phyloP scores from a whole-genome alignment of 2,329 filamentous ascomycete genomes.

The Tympanopsis confertula region DNA sequence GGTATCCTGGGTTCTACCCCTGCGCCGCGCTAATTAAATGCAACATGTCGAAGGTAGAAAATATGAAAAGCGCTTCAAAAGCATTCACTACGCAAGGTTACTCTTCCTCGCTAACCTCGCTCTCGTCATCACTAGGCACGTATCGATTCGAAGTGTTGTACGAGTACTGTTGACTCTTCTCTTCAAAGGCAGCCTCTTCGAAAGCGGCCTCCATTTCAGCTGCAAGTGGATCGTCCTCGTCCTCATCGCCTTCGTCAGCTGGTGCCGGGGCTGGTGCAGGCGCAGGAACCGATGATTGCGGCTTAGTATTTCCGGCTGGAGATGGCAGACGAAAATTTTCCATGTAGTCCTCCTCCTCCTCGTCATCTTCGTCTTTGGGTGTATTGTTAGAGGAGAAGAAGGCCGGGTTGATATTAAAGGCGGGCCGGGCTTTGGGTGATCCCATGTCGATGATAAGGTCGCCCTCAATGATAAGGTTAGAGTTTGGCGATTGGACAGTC shows the following conservation, averaged over 20 bases:
- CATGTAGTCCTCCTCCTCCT: not conserved
- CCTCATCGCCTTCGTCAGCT: not conserved
- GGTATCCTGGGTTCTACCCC: no score
- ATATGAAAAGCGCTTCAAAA: not conserved
- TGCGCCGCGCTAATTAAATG: no score
- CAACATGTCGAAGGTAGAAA: no score
- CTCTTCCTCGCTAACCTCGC: slow-evolving; percentile 1
- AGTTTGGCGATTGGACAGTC: slow-evolving; percentile 9
- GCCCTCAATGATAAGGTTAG: slow-evolving; percentile 30
- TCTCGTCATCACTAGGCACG: not conserved
- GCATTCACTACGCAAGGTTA: not conserved
- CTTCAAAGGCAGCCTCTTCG: not conserved
- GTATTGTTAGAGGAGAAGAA: slow-evolving; percentile 27
- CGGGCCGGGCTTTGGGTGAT: slow-evolving; percentile 23
- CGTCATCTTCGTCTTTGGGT: slow-evolving; percentile 12
- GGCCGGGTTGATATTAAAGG: slow-evolving; percentile 23
- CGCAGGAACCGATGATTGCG: not conserved
- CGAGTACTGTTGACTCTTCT: not conserved
- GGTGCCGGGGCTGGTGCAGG: no score
- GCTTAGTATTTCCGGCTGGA: slow-evolving; percentile 13
- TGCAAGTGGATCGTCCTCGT: not conserved
- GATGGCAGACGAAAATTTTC: slow-evolving; percentile 18
- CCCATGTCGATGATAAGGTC: slow-evolving; percentile 34
- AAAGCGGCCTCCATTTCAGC: slow-evolving; percentile 1
- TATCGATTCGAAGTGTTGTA: not conserved